Evolutionary conservation across 768 basidiomycete species (phyloP).

Genomic region (Collybiopsis luxurians): DNA sequence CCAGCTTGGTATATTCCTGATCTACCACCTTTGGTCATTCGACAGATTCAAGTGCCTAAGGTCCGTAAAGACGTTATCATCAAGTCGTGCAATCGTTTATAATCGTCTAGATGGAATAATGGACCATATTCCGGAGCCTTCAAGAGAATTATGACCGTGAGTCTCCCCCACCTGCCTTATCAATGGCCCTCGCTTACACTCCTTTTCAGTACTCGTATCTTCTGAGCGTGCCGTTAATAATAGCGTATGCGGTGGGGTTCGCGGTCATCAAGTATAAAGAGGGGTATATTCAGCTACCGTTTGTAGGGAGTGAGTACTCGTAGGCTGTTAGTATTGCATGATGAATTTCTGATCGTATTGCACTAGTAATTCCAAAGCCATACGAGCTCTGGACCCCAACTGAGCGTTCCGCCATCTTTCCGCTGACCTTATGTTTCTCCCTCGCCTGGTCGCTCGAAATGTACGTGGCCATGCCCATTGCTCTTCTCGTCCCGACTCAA

Average conservation of each 20-base stretch:
- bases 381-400: constrained; percentile 50
- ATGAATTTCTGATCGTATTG: neutral
- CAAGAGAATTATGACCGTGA: constrained; percentile 82
- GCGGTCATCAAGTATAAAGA: constrained; percentile 70
- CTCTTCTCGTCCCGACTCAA: too few relatives aligned
- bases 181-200: neutral
- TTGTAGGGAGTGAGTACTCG: constrained; percentile 45
- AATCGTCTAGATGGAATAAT: constrained; percentile 57
- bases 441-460: constrained; percentile 74
- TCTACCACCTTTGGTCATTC: constrained; percentile 79
- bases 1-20: constrained; percentile 59
- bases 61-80: constrained; percentile 30
- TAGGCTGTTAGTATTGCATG: too few relatives aligned
- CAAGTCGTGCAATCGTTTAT: neutral
- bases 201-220: constrained; percentile 68
- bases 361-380: constrained; percentile 64
- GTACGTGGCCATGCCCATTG: constrained; percentile 36
- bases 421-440: constrained; percentile 61
- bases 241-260: constrained; percentile 60
- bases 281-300: constrained; percentile 50
- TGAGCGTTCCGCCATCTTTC: constrained; percentile 53
- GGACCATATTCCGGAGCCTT: constrained; percentile 70
- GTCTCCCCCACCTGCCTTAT: constrained; percentile 16
- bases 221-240: constrained; percentile 56
- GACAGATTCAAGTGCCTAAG: constrained; percentile 74